Evolutionary conservation across 805 yeast genomes (phyloP), one percentile per base, ranked within the genome.

Genomic region (Saturnispora mendoncae): DNA sequence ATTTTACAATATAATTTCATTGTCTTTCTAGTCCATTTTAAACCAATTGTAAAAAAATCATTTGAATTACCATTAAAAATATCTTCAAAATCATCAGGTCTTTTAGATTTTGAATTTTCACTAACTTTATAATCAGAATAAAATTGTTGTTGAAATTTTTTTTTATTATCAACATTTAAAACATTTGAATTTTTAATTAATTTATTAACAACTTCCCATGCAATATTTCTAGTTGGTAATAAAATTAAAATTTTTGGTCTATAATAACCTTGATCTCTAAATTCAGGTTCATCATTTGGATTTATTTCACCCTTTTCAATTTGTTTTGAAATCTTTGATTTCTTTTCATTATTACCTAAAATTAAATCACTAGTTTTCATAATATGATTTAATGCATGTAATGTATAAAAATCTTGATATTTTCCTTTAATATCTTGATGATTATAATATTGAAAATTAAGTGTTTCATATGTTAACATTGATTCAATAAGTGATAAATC

Each of bases 251-350:
- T 87, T 54, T 87, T 88, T 1, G 98, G 95, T 47, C 97, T 71
- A 0, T 96, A 88, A 58, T 86, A 92, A 23, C 98, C 97, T 60
- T 92, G 97, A 58, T 92, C 98, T 42, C 94, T 66, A 48, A 72
- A 69, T 52, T 85, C 94, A 10, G 74, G 74, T 45, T 72, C 78
- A 19, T 53, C 50, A 13, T 49, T 51, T 4, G 54, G 54, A 12
- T 20, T n/a, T 3, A 43, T 6, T 28, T 17, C 14, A 2, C 64
- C 66, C 38, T 69, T 74, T 20, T 65, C 64, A 8, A 59, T 50
- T 31, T 52, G 51, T 31, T 53, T 57, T 33, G 66, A 56, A 34
- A 66, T 43, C 15, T 63, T 56, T 28, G 67, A 74, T 45, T 67
- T 68, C 50, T 75, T 76, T 38, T 74, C 72, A 50, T 80, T 86